Conservation (phyloP, 2,329 filamentous ascomycete species). For the Dryadomyces sulphureus region DNA sequence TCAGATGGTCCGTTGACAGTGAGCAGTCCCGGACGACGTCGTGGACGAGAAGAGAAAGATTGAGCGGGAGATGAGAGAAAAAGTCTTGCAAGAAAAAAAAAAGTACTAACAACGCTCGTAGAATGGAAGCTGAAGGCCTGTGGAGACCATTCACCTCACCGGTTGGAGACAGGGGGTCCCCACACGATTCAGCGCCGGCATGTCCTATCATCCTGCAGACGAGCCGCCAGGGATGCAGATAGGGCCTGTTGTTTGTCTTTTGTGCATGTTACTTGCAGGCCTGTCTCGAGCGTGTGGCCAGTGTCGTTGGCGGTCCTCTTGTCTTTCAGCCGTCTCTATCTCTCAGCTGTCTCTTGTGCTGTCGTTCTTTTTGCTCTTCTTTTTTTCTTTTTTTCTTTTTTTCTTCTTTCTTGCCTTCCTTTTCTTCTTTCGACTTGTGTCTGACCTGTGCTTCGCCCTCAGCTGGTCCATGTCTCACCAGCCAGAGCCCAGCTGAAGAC, state of each 20-base stretch:
- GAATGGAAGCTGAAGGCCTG: background rate
- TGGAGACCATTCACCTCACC: background rate
- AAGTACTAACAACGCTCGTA: too few species aligned
- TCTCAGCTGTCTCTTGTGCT: background rate
- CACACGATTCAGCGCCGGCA: conserved; percentile 1
- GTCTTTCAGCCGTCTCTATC: background rate
- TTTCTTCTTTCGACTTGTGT: background rate
- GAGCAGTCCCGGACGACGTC: too few species aligned
- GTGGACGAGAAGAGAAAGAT: too few species aligned
- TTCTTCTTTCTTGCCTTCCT: background rate
- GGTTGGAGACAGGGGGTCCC: conserved; percentile 2
- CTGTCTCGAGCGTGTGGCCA: too few species aligned
- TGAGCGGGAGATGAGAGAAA: too few species aligned
- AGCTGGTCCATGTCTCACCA: too few species aligned
- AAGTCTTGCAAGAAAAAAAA: too few species aligned
- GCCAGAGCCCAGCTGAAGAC: too few species aligned
- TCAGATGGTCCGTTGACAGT: too few species aligned
- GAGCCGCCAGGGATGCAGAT: background rate
- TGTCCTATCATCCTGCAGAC: background rate
- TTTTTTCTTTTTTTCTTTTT: background rate
- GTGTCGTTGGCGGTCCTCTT: too few species aligned
- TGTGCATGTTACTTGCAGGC: too few species aligned
- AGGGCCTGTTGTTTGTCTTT: too few species aligned
- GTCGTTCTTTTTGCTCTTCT: background rate
- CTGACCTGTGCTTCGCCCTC: background rate